A percentile compares a stretch with the other conserved stretches of the same genome.
These are phyloP conservation scores for Helicostylum pulchrum DNA, from an alignment of 192 early-diverging fungal species.

Conservation along the genomic window DNA sequence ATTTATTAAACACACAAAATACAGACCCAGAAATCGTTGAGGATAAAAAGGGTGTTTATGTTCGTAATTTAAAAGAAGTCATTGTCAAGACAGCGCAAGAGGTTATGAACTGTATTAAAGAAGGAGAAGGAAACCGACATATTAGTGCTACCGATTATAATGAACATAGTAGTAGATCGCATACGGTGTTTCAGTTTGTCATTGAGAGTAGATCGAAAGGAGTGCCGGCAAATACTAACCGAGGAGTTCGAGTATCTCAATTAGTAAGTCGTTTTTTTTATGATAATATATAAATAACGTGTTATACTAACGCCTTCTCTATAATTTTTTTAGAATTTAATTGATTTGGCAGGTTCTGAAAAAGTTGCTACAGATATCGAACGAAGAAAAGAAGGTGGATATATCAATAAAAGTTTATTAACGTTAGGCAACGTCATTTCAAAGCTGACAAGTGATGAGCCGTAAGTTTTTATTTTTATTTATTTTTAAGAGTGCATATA, in stretches of 20 bases:
- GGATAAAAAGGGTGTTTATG: conserved; percentile 70
- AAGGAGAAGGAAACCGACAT: conserved; percentile 80
- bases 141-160: conserved; percentile 92
- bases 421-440: conserved; percentile 92
- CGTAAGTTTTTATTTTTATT: conserved; percentile 20
- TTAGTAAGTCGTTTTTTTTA: conserved; percentile 15
- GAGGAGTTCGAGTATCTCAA: conserved; percentile 37
- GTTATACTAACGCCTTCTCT: background rate
- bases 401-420: conserved; percentile 89
- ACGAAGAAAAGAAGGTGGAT: conserved; percentile 94
- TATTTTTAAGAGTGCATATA: background rate
- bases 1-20: conserved; percentile 78
- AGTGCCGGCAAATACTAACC: background rate
- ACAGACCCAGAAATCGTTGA: conserved; percentile 76
- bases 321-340: conserved; percentile 62
- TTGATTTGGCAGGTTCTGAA: conserved; percentile 97
- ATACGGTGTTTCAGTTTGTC: conserved; percentile 91
- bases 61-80: conserved; percentile 66
- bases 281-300: background rate
- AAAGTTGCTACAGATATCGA: conserved; percentile 81
- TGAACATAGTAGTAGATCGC: conserved; percentile 85
- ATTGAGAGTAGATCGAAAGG: conserved; percentile 24
- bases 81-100: conserved; percentile 68
- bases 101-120: conserved; percentile 71
- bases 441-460: conserved; percentile 68